phyloP scores from a whole-genome alignment of 331 rosid species.

The Erythrophleum ivorense region DNA sequence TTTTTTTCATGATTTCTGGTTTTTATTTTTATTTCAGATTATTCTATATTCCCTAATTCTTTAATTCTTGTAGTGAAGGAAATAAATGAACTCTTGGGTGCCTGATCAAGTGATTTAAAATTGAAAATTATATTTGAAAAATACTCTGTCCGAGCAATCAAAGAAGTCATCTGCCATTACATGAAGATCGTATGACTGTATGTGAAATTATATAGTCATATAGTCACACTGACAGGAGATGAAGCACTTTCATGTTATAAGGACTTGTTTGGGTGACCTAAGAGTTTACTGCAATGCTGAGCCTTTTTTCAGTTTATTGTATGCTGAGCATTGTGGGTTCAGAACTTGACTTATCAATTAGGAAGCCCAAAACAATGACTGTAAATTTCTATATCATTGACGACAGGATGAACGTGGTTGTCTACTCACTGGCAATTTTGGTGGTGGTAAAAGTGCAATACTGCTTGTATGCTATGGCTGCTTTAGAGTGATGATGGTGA shows the following conservation, averaged over 20 bases:
- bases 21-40: background rate
- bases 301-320: background rate
- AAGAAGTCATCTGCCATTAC: background rate
- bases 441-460: background rate
- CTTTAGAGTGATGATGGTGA: slow-evolving; percentile 22
- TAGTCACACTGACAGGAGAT: slow-evolving; percentile 4
- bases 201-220: background rate
- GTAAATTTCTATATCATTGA: background rate
- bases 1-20: background rate
- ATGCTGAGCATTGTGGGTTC: background rate
- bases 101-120: background rate
- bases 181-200: background rate
- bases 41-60: background rate
- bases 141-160: background rate
- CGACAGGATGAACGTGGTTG: background rate
- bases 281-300: background rate
- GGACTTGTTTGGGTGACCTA: background rate
- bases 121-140: background rate
- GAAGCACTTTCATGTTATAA: background rate
- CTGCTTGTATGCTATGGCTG: background rate
- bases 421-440: background rate
- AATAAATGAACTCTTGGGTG: background rate
- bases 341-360: slow-evolving; percentile 4
- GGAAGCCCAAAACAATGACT: background rate
- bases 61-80: background rate